Evolutionary conservation across 768 basidiomycete genomes (phyloP), one percentile per base, ranked within the genome.

Genomic region (Piloderma croceum): DNA sequence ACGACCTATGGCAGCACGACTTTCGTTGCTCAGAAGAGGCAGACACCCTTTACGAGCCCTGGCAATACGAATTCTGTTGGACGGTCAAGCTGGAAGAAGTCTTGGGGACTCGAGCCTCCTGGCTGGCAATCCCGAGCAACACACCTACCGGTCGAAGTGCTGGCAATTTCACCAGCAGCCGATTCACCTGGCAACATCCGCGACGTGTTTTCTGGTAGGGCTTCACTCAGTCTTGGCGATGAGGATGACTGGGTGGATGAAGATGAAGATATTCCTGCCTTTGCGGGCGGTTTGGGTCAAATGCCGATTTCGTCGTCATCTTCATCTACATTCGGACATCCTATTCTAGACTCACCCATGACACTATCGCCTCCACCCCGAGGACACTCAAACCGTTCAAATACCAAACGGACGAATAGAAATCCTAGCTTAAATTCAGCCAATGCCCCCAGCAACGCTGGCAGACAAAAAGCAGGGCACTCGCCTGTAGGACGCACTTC

Each of bases 241-340:
- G 88, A 90, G 50, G 82, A 81, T 34, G 87, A 90, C 47, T 90
- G 88, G 88, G 82, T 88, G 11, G 89, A 90, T 51, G 85, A 89
- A 50, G 88, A 91, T 31, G 88, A 90, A 6, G 85, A 89, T 50
- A 61, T 62, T 15, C 64, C 79, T 6, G 72, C 76, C 19, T 90
- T 87, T 62, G 81, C 77, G 11, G 87, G 86, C 34, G 88, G 88
- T 5, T 59, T 91, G 22, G 88, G 88, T 0, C 88, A 91, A 38
- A 50, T 59, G 20, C 51, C 61, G 29, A 59, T 60, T 46, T 55
- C 59, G 7, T 48, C 55, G 31, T 52, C 55, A 13, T 51, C 58
- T 9, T 52, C 64, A 19, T 43, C 51, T 18, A 48, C 57, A 9
- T 52, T 48, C 24, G 25, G 50, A 36, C 53, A 54, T 23, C 56